These are phyloP conservation scores for Monosporascus sp. DNA, from an alignment of 2,329 filamentous ascomycete genomes.

Conservation along the genomic window DNA sequence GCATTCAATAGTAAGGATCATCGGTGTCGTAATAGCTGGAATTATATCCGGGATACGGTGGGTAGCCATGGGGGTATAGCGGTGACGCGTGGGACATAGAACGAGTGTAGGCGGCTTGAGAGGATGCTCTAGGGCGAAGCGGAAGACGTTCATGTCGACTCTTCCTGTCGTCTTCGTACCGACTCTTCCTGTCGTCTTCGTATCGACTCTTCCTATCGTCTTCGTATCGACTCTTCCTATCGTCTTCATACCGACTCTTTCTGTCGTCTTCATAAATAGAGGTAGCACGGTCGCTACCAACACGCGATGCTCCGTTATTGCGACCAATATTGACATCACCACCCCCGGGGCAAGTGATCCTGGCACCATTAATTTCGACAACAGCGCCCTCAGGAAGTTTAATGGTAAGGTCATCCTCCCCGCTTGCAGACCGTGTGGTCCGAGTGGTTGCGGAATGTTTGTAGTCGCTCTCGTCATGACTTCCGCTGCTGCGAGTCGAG, in stretches of 20 bases:
- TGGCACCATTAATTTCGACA: slow-evolving; percentile 50
- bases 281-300: slow-evolving; percentile 47
- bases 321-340: slow-evolving; percentile 52
- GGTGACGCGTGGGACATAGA: not conserved
- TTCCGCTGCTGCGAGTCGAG: slow-evolving; percentile 53
- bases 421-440: slow-evolving; percentile 49
- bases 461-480: slow-evolving; percentile 60
- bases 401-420: slow-evolving; percentile 56
- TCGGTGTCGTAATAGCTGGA: slow-evolving; percentile 4
- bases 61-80: slow-evolving; percentile 3
- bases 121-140: slow-evolving; percentile 40
- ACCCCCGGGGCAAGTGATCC: slow-evolving; percentile 54
- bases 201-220: slow-evolving; percentile 1
- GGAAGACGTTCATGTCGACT: slow-evolving; percentile 36
- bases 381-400: slow-evolving; percentile 51
- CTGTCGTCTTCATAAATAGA: slow-evolving; percentile 46
- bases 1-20: not conserved
- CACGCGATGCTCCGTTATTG: slow-evolving; percentile 30
- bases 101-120: slow-evolving; percentile 41
- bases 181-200: not conserved
- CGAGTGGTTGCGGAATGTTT: slow-evolving; percentile 56
- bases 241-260: slow-evolving; percentile 40
- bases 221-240: slow-evolving; percentile 29
- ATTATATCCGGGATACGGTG: not conserved
- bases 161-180: slow-evolving; percentile 8